Conservation (phyloP, 495 filamentous ascomycete genomes). For the Chaetomium tenue region DNA sequence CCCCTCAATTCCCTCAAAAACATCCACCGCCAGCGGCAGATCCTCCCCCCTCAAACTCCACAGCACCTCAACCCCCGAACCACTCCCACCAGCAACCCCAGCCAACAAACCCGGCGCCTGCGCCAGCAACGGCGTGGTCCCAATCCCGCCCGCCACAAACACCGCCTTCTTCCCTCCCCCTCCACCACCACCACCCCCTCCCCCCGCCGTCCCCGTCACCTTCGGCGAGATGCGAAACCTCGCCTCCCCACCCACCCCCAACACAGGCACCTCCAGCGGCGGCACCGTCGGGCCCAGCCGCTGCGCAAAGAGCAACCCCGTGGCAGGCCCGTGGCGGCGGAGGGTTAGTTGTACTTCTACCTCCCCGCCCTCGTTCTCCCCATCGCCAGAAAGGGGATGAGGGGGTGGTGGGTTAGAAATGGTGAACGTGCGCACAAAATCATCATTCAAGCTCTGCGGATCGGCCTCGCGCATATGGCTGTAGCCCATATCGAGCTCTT, state of each 20-base stretch:
- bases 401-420: slow-evolving; percentile 57
- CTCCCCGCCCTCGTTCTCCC: slow-evolving; percentile 15
- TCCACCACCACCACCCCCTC: neutral
- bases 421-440: slow-evolving; percentile 79
- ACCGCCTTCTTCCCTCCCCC: slow-evolving; percentile 32
- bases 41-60: slow-evolving; percentile 66
- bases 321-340: slow-evolving; percentile 64
- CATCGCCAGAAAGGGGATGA: neutral
- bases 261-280: slow-evolving; percentile 61
- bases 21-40: slow-evolving; percentile 59
- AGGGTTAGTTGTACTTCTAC: slow-evolving; percentile 68
- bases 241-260: slow-evolving; percentile 69
- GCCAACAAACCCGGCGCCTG: slow-evolving; percentile 46
- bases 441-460: slow-evolving; percentile 74
- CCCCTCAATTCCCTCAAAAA: slow-evolving; percentile 50
- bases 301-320: slow-evolving; percentile 60
- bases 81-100: slow-evolving; percentile 24
- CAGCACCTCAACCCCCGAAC: slow-evolving; percentile 50
- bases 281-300: slow-evolving; percentile 39
- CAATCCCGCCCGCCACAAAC: slow-evolving; percentile 75
- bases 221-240: slow-evolving; percentile 35
- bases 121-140: slow-evolving; percentile 73
- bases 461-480: slow-evolving; percentile 79
- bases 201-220: too few species aligned
- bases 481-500: slow-evolving; percentile 67